Conservation (phyloP, 2,329 filamentous ascomycete genomes). For the Xylariomycetidae sp. region DNA sequence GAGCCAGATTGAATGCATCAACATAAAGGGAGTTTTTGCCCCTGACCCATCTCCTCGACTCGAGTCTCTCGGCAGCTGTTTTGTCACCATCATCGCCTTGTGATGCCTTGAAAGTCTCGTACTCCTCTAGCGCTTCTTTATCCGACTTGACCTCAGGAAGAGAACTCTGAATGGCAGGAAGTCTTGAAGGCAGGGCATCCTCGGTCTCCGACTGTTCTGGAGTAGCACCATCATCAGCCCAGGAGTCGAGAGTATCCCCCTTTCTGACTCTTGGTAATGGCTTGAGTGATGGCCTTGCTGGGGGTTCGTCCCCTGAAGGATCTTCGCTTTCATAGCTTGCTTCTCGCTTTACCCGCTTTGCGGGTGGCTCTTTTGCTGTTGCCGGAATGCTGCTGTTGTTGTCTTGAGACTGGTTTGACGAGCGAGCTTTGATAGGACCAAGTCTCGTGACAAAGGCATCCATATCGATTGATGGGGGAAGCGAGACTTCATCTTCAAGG, state of each 20-base stretch:
- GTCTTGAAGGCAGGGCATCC: conserved; percentile 21
- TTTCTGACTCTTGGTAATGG: conserved; percentile 8
- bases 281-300: conserved; percentile 12
- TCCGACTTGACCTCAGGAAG: conserved; percentile 64
- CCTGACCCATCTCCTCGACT: conserved; percentile 57
- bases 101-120: conserved; percentile 64
- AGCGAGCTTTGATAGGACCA: conserved; percentile 9
- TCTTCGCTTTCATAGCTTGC: conserved; percentile 27
- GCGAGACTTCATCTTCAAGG: too few relatives aligned
- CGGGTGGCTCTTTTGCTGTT: conserved; percentile 21
- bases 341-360: conserved; percentile 31
- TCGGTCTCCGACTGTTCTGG: conserved; percentile 22
- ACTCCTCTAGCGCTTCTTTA: conserved; percentile 71
- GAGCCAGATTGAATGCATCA: conserved; percentile 90
- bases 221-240: conserved; percentile 1
- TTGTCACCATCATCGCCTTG: conserved; percentile 43
- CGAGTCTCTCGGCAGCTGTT: conserved; percentile 45
- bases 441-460: conserved; percentile 24
- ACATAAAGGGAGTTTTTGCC: conserved; percentile 91
- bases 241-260: too few relatives aligned
- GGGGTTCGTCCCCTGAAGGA: conserved; percentile 25
- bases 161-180: conserved; percentile 67
- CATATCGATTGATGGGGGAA: too few relatives aligned
- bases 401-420: conserved; percentile 4
- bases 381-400: conserved; percentile 4